Percentiles rank a stretch among this genome's conserved stretches.
Evolutionary conservation across 148 eudicot genomes (phyloP).

Genomic region (Simmondsia chinensis): DNA sequence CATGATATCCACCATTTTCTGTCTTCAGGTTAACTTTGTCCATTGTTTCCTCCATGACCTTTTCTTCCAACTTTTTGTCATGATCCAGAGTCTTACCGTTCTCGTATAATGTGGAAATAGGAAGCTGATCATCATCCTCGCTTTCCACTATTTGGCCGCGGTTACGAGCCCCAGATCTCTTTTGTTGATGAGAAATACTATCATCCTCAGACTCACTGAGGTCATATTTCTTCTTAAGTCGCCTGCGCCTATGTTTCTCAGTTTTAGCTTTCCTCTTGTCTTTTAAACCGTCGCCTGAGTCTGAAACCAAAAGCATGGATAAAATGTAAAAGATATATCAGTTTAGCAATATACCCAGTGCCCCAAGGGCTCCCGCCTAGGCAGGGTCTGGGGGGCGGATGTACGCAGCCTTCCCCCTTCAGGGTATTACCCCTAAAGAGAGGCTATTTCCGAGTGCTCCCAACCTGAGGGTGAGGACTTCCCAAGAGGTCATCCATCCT

Average conservation of each 20-base stretch:
- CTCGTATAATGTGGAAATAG: slow-evolving; percentile 32
- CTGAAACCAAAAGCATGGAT: slow-evolving; percentile 15
- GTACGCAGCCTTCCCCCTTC: too few species aligned
- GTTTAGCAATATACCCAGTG: too few species aligned
- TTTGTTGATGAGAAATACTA: slow-evolving; percentile 3
- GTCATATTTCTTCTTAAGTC: slow-evolving; percentile 44
- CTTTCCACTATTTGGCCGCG: slow-evolving; percentile 16
- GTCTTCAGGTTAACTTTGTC: background rate
- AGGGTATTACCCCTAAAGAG: too few species aligned
- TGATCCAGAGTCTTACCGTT: slow-evolving; percentile 9
- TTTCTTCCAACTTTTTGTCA: slow-evolving; percentile 4
- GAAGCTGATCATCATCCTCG: slow-evolving; percentile 49
- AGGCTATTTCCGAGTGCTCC: too few species aligned
- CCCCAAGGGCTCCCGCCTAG: too few species aligned
- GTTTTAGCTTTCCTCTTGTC: slow-evolving; percentile 16
- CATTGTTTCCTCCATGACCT: background rate
- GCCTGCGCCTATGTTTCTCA: slow-evolving; percentile 19
- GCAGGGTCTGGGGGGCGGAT: too few species aligned
- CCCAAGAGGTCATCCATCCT: too few species aligned
- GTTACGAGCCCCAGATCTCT: slow-evolving; percentile 1
- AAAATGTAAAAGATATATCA: too few species aligned
- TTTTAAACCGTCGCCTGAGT: slow-evolving; percentile 16
- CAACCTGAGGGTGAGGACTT: too few species aligned
- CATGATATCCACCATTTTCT: slow-evolving; percentile 6
- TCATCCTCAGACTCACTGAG: slow-evolving; percentile 57